These are phyloP conservation scores for Nakaseomyces delphensis DNA, from an alignment of 1,139 yeast genomes.

Conservation along the genomic window DNA sequence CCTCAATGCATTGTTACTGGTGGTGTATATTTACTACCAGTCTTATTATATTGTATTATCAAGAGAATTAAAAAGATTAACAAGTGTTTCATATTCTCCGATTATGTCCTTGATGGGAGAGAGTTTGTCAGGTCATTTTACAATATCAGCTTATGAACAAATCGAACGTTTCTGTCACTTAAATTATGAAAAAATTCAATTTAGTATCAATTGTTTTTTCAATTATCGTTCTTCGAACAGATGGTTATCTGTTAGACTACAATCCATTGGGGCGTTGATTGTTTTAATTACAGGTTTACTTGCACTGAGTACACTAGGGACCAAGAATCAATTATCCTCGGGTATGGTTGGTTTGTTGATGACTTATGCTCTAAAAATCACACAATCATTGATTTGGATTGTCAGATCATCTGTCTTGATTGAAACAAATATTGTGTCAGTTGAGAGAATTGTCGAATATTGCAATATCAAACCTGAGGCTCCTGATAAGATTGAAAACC, in stretches of 20 bases:
- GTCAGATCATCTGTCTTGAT: conserved; percentile 64
- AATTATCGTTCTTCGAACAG: conserved; percentile 51
- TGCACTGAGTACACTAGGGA: conserved; percentile 44
- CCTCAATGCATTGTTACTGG: conserved; percentile 36
- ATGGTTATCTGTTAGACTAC: conserved; percentile 67
- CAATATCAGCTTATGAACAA: conserved; percentile 50
- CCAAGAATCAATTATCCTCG: conserved; percentile 45
- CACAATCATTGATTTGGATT: conserved; percentile 49
- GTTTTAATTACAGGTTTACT: conserved; percentile 51
- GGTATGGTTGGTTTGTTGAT: conserved; percentile 69
- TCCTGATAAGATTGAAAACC: conserved; percentile 31
- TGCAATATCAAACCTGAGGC: conserved; percentile 57
- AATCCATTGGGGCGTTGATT: conserved; percentile 57
- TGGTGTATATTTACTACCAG: conserved; percentile 46
- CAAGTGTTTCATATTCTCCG: conserved; percentile 47
- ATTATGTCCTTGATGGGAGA: conserved; percentile 59
- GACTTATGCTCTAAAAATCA: conserved; percentile 62
- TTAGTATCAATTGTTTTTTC: conserved; percentile 51
- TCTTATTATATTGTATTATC: conserved; percentile 44
- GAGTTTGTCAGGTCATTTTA: conserved; percentile 50
- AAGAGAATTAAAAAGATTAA: conserved; percentile 49
- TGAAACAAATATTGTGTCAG: conserved; percentile 67
- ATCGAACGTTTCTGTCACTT: conserved; percentile 44
- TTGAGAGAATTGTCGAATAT: conserved; percentile 68
- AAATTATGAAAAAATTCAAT: conserved; percentile 53